phyloP scores from a whole-genome alignment of 106 monocot species.

The Dioscorea alata region DNA sequence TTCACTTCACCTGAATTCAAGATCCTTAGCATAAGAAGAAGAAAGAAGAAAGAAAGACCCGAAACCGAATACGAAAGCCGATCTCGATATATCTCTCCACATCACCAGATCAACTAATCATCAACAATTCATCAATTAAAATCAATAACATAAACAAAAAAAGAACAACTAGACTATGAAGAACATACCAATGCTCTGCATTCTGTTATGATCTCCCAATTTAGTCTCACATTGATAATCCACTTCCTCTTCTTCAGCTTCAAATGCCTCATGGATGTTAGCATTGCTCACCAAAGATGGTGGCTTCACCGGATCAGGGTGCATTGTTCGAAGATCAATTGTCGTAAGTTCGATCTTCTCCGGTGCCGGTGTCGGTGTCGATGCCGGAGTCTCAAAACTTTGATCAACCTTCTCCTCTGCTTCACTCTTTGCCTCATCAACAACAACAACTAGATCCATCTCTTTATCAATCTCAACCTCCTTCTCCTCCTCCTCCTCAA shows the following conservation, averaged over 20 bases:
- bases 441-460: slow-evolving; percentile 25
- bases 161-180: neutral
- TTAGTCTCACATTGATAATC: slow-evolving; percentile 3
- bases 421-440: slow-evolving; percentile 18
- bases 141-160: neutral
- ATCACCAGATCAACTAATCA: slow-evolving; percentile 79
- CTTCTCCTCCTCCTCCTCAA: slow-evolving; percentile 9
- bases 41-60: slow-evolving; percentile 45
- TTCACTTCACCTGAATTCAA: slow-evolving; percentile 36
- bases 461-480: slow-evolving; percentile 46
- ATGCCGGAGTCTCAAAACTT: slow-evolving; percentile 21
- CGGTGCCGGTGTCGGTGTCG: neutral
- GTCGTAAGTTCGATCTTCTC: neutral
- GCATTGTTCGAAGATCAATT: slow-evolving; percentile 14
- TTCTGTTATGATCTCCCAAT: slow-evolving; percentile 23
- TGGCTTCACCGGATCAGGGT: slow-evolving; percentile 11
- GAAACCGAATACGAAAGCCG: slow-evolving; percentile 43
- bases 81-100: slow-evolving; percentile 79
- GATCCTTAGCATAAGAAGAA: slow-evolving; percentile 36
- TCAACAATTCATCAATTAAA: neutral
- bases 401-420: slow-evolving; percentile 25
- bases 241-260: slow-evolving; percentile 31
- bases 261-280: neutral
- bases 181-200: slow-evolving; percentile 76
- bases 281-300: neutral